Evolutionary conservation across 139 green algal genomes (phyloP), one percentile per base, ranked within the genome.

Genomic region (Tetratostichococcus sp.): DNA sequence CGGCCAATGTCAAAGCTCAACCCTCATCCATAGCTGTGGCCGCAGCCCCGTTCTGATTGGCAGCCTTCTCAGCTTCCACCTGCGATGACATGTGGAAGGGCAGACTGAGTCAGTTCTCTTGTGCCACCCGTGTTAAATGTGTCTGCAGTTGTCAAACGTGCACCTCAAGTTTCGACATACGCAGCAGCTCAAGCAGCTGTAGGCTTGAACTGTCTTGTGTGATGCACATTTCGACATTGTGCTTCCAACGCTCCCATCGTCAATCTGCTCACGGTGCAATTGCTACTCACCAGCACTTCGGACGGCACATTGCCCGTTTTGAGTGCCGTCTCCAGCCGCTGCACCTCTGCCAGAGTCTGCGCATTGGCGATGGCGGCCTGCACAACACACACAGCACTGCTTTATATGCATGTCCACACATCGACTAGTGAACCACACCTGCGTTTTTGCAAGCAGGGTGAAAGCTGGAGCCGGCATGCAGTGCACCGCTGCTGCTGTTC

Each of bases 281-380:
- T 30, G 35, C 35, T 11, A 73, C 30, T 3, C 80, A 69, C 65
- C 69, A 75, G 73, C 42, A 88, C 57, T 30, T 88, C 81, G 26
- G 76, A 84, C 0, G 91, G 92, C 73, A 97, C 59, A n/a, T 91
- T 78, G 19, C 94, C 94, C 22, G 83, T 86, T 21, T 70, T 81
- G 16, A 98, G 82, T 21, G 93, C 92, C 32, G 88, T 80, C 82
- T 98, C 94, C 35, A 98, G 80, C 59, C 79, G 59, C 65, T 77
- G 35, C 31, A 97, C 93, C 77, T 98, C 94, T 73, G 97, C 91
- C 73, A 98, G 81, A 6, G 94, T 98, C 50, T 88, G 78, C n/a
- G 89, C 86, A 35, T 92, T 93, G 0, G 91, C 92, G 75, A 98
- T 97, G 16, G 92, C 92, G 3, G 91, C 94, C 79, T 73, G 69